phyloP scores from a whole-genome alignment of 2,329 filamentous ascomycete genomes.

The Alternaria sp. region DNA sequence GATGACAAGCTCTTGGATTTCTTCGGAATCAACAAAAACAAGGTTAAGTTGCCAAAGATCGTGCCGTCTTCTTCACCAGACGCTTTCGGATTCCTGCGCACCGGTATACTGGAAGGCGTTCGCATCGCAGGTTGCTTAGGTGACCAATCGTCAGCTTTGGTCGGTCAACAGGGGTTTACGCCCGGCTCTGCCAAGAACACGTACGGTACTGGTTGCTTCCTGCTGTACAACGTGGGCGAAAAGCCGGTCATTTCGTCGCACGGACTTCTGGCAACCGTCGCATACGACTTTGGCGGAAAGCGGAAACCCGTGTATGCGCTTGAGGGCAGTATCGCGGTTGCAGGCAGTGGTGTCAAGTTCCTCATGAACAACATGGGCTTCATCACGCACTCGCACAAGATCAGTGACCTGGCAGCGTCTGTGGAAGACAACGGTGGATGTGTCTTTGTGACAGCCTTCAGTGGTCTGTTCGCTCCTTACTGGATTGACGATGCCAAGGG shows the following conservation, averaged over 20 bases:
- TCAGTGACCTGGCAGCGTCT: conserved; percentile 67
- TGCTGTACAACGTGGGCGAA: conserved; percentile 85
- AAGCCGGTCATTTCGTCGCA: conserved; percentile 85
- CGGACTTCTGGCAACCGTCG: conserved; percentile 84
- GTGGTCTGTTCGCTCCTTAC: conserved; percentile 88
- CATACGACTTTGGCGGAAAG: conserved; percentile 77
- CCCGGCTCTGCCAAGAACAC: conserved; percentile 89
- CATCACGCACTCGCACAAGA: conserved; percentile 66
- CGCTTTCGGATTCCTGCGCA: conserved; percentile 71
- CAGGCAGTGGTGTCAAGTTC: conserved; percentile 77
- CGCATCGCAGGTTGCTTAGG: conserved; percentile 84
- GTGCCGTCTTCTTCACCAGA: conserved; percentile 78
- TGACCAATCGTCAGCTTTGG: conserved; percentile 84
- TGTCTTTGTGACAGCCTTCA: conserved; percentile 87
- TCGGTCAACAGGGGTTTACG: conserved; percentile 83
- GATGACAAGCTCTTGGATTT: conserved; percentile 78
- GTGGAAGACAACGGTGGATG: conserved; percentile 81
- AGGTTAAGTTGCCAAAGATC: conserved; percentile 80
- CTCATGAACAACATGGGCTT: conserved; percentile 70
- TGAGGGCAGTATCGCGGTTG: conserved; percentile 83
- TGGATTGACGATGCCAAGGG: conserved; percentile 94
- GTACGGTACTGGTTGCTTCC: conserved; percentile 87
- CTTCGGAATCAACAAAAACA: conserved; percentile 75
- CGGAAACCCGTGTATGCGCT: conserved; percentile 77
- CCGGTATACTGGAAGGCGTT: conserved; percentile 71